Conservation (phyloP, 805 yeast species). For the Candida hispaniensis region DNA sequence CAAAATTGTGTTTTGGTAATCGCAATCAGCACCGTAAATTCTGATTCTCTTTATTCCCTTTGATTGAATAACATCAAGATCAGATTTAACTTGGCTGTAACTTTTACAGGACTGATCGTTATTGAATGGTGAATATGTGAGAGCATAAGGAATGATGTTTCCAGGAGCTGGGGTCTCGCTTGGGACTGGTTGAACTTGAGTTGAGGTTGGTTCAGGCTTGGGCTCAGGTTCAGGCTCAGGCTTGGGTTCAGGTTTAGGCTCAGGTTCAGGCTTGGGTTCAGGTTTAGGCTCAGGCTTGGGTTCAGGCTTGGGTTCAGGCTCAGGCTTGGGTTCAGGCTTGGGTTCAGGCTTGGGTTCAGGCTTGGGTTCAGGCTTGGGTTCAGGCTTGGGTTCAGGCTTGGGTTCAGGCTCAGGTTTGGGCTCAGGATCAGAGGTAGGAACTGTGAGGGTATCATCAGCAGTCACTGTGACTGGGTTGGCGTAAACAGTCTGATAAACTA, state of each 20-base stretch:
- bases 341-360: conserved; percentile 1
- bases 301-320: conserved; percentile 1
- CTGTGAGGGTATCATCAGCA: too few species aligned
- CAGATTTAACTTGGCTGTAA: conserved; percentile 42
- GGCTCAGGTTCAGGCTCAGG: conserved; percentile 1
- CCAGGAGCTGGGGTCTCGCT: neutral
- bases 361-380: conserved; percentile 1
- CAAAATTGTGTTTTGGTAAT: conserved; percentile 50
- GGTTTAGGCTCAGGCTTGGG: conserved; percentile 1
- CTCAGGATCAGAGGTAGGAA: conserved; percentile 3
- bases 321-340: conserved; percentile 5
- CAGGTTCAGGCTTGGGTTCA: neutral
- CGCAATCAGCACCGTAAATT: conserved; percentile 82
- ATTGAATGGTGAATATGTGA: conserved; percentile 50
- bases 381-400: conserved; percentile 1
- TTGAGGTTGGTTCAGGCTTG: conserved; percentile 3
- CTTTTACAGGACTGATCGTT: conserved; percentile 59
- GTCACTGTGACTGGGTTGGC: conserved; percentile 14
- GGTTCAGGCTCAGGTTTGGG: conserved; percentile 1
- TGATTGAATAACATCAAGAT: conserved; percentile 45
- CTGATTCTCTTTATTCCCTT: conserved; percentile 60
- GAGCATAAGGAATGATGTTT: conserved; percentile 24
- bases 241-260: conserved; percentile 1
- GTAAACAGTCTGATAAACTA: conserved; percentile 4
- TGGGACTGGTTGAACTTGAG: neutral